Conservation (phyloP, 805 yeast species). For the Monosporozyma aquatica region DNA sequence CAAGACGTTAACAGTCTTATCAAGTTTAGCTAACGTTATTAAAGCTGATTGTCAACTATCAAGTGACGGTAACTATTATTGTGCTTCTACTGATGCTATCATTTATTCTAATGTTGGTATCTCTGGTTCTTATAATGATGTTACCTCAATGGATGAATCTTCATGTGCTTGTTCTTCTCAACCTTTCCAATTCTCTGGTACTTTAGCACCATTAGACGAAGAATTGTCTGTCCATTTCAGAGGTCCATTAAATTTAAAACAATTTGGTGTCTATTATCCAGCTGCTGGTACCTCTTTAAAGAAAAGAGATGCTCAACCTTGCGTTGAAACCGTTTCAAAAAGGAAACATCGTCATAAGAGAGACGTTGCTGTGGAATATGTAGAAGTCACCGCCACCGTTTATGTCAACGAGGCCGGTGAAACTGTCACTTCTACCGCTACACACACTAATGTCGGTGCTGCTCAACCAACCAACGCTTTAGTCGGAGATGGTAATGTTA, state of each 20-base stretch:
- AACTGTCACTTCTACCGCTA: conserved; percentile 33
- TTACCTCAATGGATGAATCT: conserved; percentile 65
- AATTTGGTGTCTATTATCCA: conserved; percentile 84
- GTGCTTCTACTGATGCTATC: conserved; percentile 59
- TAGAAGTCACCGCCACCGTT: conserved; percentile 72
- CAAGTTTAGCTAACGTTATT: conserved; percentile 17
- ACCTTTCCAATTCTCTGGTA: conserved; percentile 48
- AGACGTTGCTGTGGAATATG: conserved; percentile 51
- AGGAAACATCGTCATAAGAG: conserved; percentile 45
- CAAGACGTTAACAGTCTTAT: conserved; percentile 2
- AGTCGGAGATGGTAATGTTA: conserved; percentile 10
- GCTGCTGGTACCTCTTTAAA: conserved; percentile 37
- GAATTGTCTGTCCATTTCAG: conserved; percentile 71
- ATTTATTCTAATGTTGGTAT: conserved; percentile 68
- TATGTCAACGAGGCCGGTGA: conserved; percentile 51
- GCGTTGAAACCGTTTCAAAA: conserved; percentile 7
- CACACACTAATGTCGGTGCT: conserved; percentile 66
- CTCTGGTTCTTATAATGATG: conserved; percentile 74
- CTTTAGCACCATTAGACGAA: conserved; percentile 56
- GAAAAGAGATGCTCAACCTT: conserved; percentile 26
- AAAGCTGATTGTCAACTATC: conserved; percentile 36
- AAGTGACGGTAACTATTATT: conserved; percentile 71
- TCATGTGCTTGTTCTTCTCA: conserved; percentile 64
- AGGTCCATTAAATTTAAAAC: conserved; percentile 56
- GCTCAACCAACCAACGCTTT: conserved; percentile 41